Conservation (phyloP, 768 basidiomycete species). For the Amanita subjunquillea region DNA sequence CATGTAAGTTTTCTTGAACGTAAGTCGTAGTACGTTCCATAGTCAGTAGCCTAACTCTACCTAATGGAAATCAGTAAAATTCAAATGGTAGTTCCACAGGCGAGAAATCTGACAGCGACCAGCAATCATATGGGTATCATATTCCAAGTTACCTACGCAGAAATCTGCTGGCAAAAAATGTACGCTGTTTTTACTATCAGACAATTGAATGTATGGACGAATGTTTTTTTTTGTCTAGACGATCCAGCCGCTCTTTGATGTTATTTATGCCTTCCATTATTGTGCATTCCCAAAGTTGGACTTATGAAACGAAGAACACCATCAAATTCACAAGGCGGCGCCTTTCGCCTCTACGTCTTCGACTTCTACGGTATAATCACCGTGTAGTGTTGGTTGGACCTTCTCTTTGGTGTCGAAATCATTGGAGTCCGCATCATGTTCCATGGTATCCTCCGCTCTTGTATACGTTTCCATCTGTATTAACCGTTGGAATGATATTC, state of each 20-base stretch:
- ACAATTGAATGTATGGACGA: too few species aligned
- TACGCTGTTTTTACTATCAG: not conserved
- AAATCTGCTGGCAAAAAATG: not conserved
- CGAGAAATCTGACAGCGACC: too few species aligned
- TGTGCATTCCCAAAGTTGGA: not conserved
- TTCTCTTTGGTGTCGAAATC: slow-evolving; percentile 9
- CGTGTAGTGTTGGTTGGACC: not conserved
- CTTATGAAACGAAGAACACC: not conserved
- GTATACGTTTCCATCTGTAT: slow-evolving; percentile 41
- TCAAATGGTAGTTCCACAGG: too few species aligned
- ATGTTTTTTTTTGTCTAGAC: too few species aligned
- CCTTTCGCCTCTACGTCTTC: slow-evolving; percentile 12
- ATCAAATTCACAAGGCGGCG: slow-evolving; percentile 5
- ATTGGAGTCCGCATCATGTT: slow-evolving; percentile 13
- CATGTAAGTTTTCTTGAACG: too few species aligned
- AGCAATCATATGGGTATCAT: not conserved
- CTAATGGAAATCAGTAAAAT: too few species aligned
- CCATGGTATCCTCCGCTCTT: slow-evolving; percentile 21
- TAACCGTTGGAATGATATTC: not conserved
- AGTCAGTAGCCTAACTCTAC: too few species aligned
- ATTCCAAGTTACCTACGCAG: not conserved
- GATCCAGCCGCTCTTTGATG: not conserved
- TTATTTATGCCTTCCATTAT: not conserved
- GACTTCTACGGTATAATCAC: slow-evolving; percentile 8
- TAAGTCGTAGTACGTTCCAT: too few species aligned